phyloP scores from a whole-genome alignment of 768 basidiomycete species.

The Kwoniella pini region DNA sequence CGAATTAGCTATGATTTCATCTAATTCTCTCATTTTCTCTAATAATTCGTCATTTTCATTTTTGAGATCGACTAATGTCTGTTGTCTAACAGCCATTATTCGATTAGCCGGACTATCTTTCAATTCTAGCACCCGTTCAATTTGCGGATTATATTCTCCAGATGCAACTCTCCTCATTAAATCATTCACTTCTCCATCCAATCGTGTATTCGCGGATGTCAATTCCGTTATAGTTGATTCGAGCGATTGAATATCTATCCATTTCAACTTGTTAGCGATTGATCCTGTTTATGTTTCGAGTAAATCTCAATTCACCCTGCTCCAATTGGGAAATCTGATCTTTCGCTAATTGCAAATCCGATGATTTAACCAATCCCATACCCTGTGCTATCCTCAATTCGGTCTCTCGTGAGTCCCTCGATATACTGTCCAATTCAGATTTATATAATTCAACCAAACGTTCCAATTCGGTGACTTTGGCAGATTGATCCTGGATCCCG shows the following conservation, averaged over 20 bases:
- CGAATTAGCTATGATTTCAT: slow-evolving; percentile 53
- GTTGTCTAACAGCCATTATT: slow-evolving; percentile 74
- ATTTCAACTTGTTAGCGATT: not conserved
- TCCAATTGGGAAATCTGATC: slow-evolving; percentile 22
- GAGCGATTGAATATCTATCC: slow-evolving; percentile 34
- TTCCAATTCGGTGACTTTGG: slow-evolving; percentile 35
- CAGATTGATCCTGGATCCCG: slow-evolving; percentile 22
- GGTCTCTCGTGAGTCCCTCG: slow-evolving; percentile 41
- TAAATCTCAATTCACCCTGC: too few species aligned
- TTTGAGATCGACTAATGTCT: slow-evolving; percentile 71
- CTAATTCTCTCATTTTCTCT: slow-evolving; percentile 65
- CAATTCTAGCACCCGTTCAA: slow-evolving; percentile 57
- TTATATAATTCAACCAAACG: slow-evolving; percentile 34
- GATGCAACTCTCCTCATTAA: slow-evolving; percentile 50
- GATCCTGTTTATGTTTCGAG: too few species aligned
- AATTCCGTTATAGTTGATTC: slow-evolving; percentile 41
- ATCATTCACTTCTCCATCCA: slow-evolving; percentile 49
- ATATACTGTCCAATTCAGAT: slow-evolving; percentile 32
- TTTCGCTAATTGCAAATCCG: slow-evolving; percentile 26
- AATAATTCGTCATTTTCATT: slow-evolving; percentile 82
- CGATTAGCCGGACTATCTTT: slow-evolving; percentile 78
- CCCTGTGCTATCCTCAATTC: slow-evolving; percentile 41
- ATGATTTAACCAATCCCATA: slow-evolving; percentile 38
- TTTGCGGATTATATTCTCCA: slow-evolving; percentile 50
- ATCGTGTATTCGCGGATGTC: slow-evolving; percentile 43